phyloP scores from a whole-genome alignment of 352 stramenopile species.

The Plasmopara muralis region DNA sequence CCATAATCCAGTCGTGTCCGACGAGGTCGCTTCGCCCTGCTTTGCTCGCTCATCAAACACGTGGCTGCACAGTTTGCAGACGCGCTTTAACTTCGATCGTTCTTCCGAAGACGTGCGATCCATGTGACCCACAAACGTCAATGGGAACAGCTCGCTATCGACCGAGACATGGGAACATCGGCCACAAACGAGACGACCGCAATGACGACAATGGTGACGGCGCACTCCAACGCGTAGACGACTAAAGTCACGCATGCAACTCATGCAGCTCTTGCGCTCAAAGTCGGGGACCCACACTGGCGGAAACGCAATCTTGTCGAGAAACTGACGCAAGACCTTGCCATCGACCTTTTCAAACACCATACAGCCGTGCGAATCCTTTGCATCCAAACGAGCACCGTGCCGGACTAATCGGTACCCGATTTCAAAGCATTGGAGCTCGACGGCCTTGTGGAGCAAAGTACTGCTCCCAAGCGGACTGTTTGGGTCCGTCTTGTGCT shows the following conservation, averaged over 20 bases:
- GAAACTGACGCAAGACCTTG: conserved; percentile 63
- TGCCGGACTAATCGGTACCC: conserved; percentile 70
- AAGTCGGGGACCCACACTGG: conserved; percentile 77
- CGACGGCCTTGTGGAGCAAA: conserved; percentile 66
- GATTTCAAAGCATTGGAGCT: conserved; percentile 65
- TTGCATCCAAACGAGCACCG: conserved; percentile 65
- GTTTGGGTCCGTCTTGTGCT: conserved; percentile 72
- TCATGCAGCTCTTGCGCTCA: conserved; percentile 71
- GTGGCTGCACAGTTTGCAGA: conserved; percentile 67
- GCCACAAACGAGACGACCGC: conserved; percentile 70
- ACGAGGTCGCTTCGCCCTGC: conserved; percentile 22
- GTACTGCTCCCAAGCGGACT: conserved; percentile 54
- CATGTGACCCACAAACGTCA: conserved; percentile 44
- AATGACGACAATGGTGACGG: conserved; percentile 84
- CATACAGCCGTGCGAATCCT: conserved; percentile 70
- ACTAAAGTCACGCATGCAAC: conserved; percentile 70
- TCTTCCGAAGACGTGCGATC: conserved; percentile 36
- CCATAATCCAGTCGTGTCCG: conserved; percentile 34
- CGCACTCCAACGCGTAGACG: conserved; percentile 52
- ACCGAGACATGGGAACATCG: conserved; percentile 71
- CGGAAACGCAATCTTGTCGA: conserved; percentile 67
- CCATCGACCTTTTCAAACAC: conserved; percentile 81
- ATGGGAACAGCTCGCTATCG: conserved; percentile 62
- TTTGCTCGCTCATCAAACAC: conserved; percentile 70
- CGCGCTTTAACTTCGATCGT: conserved; percentile 47